A percentile compares a stretch with the other conserved stretches of the same genome.
Conservation (phyloP, 2,329 filamentous ascomycete species). For the Septoria petroselini region DNA sequence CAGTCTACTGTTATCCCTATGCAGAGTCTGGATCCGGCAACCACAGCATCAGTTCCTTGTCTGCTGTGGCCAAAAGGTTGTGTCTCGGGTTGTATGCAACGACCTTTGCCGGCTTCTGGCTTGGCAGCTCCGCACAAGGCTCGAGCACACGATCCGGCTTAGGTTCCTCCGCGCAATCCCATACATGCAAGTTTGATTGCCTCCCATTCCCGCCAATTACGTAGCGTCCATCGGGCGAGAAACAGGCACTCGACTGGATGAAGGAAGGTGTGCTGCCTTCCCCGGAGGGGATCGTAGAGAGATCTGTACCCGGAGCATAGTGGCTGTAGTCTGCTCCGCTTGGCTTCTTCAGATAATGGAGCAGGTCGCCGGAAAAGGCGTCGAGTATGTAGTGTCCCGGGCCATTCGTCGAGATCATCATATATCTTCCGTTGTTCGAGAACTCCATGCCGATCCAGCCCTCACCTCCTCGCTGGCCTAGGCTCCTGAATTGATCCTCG, state of each 20-base stretch:
- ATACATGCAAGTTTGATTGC: constrained; percentile 71
- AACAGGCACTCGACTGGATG: constrained; percentile 73
- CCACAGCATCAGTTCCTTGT: constrained; percentile 65
- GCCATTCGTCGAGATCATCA: constrained; percentile 80
- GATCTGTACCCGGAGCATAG: constrained; percentile 41
- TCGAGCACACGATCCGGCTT: constrained; percentile 59
- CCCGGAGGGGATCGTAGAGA: constrained; percentile 34
- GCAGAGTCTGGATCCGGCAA: constrained; percentile 16
- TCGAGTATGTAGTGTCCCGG: constrained; percentile 89
- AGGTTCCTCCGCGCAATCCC: constrained; percentile 66
- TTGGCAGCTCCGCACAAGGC: constrained; percentile 63
- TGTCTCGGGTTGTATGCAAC: constrained; percentile 86
- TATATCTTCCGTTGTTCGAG: constrained; percentile 86
- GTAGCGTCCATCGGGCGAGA: constrained; percentile 84
- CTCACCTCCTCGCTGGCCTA: constrained; percentile 46
- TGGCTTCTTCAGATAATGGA: constrained; percentile 37
- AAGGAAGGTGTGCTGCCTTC: constrained; percentile 51
- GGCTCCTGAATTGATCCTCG: constrained; percentile 52
- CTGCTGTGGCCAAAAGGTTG: constrained; percentile 87
- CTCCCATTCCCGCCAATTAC: constrained; percentile 71
- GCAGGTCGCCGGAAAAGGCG: constrained; percentile 75
- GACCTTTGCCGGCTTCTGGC: constrained; percentile 64
- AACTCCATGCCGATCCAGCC: constrained; percentile 93
- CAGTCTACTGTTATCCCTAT: not conserved
- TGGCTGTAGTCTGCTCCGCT: constrained; percentile 27